Base-by-base conservation (phyloP, 805 yeast genomes). In the Sugiyamaella lignohabitans region DNA sequence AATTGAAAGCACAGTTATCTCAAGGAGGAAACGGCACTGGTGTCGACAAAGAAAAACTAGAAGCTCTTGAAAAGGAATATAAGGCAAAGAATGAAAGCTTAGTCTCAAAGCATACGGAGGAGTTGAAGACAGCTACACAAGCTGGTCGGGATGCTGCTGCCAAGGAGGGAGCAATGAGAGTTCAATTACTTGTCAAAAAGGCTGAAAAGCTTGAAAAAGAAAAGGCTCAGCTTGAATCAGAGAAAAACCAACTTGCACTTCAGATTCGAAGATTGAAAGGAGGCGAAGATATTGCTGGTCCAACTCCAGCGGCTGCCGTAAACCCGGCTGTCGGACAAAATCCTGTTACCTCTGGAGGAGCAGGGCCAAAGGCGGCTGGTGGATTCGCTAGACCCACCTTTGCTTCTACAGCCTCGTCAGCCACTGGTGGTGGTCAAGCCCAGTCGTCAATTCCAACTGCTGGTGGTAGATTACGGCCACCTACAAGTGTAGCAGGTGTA, bases 81-180 rank as follows among this genome's bases (percentile, higher is more conserved):
- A 63, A 62, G 21, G 65, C 59, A 17, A 58, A 65, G 23, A 46
- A 46, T 10, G 18, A 50, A 42, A 22, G 24, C 29, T 43, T 49
- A 51, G 49, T 39, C 46, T 56, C 39, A 58, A 59, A 48, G 49
- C 53, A 20, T 42, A 54, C 6, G 43, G 58, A 16, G 20, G 36
- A 36, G 16, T 30, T 43, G 45, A 58, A 37, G 50, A 53, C 18
- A 14, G 38, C 34, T 10, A 30, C 22, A 51, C 59, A 3, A 21
- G 38, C 38, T 49, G 68, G 71, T 39, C 69, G 73, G 17, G 71
- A 68, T 27, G 74, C 70, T 40, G 71, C 75, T 2, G 75, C 76
- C 42, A 76, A 78, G 58, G 80, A 79, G 56, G 73, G 72, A 41
- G 82, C 76, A 49, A 73, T 83, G 61, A 75, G 79, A 54, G 71